These are phyloP conservation scores for Sporisorium iseilematis-ciliati DNA, from an alignment of 1,284 basidiomycete genomes.

Conservation along the genomic window DNA sequence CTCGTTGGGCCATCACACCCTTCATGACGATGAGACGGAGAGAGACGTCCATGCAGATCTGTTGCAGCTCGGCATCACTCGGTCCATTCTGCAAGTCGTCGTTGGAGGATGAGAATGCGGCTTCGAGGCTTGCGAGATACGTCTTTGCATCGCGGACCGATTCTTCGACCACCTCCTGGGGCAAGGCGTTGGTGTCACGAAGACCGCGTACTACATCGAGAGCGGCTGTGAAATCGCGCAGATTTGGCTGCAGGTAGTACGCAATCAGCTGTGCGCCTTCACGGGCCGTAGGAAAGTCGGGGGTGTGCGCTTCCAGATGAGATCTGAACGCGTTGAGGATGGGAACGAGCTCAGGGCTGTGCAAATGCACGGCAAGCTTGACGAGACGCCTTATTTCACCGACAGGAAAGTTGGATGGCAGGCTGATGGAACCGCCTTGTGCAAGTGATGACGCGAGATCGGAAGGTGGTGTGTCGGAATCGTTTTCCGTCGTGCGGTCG, in stretches of 20 bases:
- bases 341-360: constrained; percentile 28
- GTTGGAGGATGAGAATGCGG: background rate
- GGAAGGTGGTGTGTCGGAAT: background rate
- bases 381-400: constrained; percentile 40
- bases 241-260: constrained; percentile 35
- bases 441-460: background rate
- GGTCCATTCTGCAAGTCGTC: constrained; percentile 6
- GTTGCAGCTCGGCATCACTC: constrained; percentile 19
- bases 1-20: constrained; percentile 20
- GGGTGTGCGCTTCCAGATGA: constrained; percentile 29
- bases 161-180: constrained; percentile 36
- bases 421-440: background rate
- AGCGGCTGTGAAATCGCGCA: constrained; percentile 37
- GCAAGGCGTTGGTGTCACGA: constrained; percentile 36
- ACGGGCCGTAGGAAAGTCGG: constrained; percentile 43
- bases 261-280: constrained; percentile 40
- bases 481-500: background rate
- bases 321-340: constrained; percentile 31
- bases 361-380: constrained; percentile 20
- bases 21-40: constrained; percentile 42
- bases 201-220: constrained; percentile 41
- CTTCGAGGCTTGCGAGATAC: constrained; percentile 18
- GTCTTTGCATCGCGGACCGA: constrained; percentile 30
- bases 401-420: constrained; percentile 32
- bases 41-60: constrained; percentile 36